Base-by-base conservation (phyloP, 495 filamentous ascomycete species). In the Penicillium odoratum region DNA sequence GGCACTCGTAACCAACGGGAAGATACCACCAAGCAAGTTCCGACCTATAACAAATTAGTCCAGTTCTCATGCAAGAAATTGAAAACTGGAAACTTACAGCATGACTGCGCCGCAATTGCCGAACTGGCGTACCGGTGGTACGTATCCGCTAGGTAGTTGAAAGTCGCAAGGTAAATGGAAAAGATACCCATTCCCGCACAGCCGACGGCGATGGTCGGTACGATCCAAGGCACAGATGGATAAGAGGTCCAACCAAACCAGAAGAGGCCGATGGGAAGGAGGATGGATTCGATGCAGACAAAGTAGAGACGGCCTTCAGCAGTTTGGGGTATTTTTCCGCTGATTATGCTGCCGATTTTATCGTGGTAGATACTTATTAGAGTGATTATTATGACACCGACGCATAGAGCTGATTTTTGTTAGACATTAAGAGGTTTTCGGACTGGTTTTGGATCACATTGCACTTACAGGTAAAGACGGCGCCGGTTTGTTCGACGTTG, bases 111-210 rank as follows among this genome's bases (percentile, higher is more conserved):
- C 2, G 93, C 93, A 46, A 97, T 77, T 3, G 93, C 93, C 8
- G 89, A 94, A 53, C 85, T 90, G 2, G 93, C 91, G 63, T 91
- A 96, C 0, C 82, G 78, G 66, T 91, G 88, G 69, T 96, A 98
- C 2, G 83, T 88, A 70, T 97, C 93, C n/a, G 92, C 92, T 13
- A 97, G 81, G 61, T 97, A 97, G 63, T 97, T 98, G 75, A 97
- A 97, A 0, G 90, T 88, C 1, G 93, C 90, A 7, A 98, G 78
- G 66, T 97, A 97, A 45, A 97, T 84, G 43, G 85, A 86, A 66
- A 90, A 91, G 51, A 98, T 95, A 9, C 93, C 93, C 78, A 96
- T 90, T 0, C 88, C 95, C 4, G 91, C 86, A 56, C 87, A 83
- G 0, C 75, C 83, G 48, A 97, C 78, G 0, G 84, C 87, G 18